Evolutionary conservation across 106 monocot species (phyloP).

Genomic region (Allium sativum): DNA sequence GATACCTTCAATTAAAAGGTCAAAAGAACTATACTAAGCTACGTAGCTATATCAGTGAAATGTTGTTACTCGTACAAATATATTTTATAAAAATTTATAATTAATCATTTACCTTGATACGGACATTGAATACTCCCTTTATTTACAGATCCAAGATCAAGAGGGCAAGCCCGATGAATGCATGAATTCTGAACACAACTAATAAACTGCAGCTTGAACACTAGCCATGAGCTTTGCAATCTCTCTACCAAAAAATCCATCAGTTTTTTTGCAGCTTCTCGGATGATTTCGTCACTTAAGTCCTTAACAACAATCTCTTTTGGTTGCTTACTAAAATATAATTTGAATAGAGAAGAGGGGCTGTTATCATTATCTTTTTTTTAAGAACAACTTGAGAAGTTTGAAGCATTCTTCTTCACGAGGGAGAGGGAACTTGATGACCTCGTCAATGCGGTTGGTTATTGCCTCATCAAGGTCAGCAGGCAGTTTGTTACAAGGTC

Average conservation of each 20-base stretch:
- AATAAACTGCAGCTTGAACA: conserved; percentile 74
- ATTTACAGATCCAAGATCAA: too few species aligned
- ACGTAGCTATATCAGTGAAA: too few species aligned
- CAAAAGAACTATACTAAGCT: too few species aligned
- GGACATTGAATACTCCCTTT: too few species aligned
- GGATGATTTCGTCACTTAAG: conserved; percentile 51
- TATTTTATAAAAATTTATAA: too few species aligned
- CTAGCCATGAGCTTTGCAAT: conserved; percentile 83
- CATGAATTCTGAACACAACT: too few species aligned
- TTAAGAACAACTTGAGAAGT: conserved; percentile 69
- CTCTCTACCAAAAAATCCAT: conserved; percentile 96
- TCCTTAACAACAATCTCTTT: conserved; percentile 42
- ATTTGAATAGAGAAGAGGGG: conserved; percentile 10
- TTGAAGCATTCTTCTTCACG: conserved; percentile 72
- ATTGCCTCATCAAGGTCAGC: conserved; percentile 84
- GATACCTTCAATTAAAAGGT: too few species aligned
- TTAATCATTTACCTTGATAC: too few species aligned
- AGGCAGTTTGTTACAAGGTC: conserved; percentile 92
- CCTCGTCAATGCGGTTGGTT: conserved; percentile 88
- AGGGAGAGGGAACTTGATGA: conserved; percentile 81
- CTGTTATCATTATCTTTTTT: conserved; percentile 33
- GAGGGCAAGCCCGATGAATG: too few species aligned
- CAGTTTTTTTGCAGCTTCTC: conserved; percentile 58
- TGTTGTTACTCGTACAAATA: too few species aligned
- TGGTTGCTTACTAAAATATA: conserved; percentile 34